Conservation (phyloP, 257 asterid species). For the Ocimum tenuiflorum region DNA sequence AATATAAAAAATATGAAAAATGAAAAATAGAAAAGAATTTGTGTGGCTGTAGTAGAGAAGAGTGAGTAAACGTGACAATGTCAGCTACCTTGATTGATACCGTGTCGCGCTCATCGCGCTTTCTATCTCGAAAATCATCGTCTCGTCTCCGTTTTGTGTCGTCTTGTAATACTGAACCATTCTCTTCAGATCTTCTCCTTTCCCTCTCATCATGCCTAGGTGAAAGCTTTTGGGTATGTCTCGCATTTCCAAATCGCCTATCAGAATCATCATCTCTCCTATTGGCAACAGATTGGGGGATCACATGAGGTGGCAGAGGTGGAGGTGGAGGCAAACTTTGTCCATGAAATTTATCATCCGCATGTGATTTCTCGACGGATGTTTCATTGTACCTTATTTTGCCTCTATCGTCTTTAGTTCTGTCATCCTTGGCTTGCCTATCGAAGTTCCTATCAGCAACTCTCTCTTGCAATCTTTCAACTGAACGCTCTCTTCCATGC, state of each 20-base stretch:
- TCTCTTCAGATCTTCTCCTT: constrained; percentile 86
- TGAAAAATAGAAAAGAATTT: no score
- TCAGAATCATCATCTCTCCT: constrained; percentile 91
- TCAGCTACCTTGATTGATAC: constrained; percentile 54
- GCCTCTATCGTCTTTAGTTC: constrained; percentile 72
- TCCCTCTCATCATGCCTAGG: constrained; percentile 96
- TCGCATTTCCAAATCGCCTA: constrained; percentile 70
- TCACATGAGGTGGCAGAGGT: constrained; percentile 81
- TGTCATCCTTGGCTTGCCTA: constrained; percentile 69
- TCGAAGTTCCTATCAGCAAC: constrained; percentile 69
- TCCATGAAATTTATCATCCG: constrained; percentile 72
- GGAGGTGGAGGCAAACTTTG: constrained; percentile 97
- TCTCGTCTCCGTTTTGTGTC: constrained; percentile 88
- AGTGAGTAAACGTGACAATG: neutral
- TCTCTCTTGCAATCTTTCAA: constrained; percentile 72
- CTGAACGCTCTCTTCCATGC: constrained; percentile 87
- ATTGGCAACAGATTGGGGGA: constrained; percentile 73
- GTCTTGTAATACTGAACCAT: constrained; percentile 55
- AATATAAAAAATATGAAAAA: neutral
- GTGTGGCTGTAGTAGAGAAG: neutral
- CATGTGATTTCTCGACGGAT: constrained; percentile 53
- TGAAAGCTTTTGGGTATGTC: constrained; percentile 81
- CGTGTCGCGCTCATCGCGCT: constrained; percentile 84
- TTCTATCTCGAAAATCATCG: constrained; percentile 84
- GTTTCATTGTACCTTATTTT: constrained; percentile 55